Conservation (phyloP, 352 stramenopile species). For the Globisporangium uncinulatum region DNA sequence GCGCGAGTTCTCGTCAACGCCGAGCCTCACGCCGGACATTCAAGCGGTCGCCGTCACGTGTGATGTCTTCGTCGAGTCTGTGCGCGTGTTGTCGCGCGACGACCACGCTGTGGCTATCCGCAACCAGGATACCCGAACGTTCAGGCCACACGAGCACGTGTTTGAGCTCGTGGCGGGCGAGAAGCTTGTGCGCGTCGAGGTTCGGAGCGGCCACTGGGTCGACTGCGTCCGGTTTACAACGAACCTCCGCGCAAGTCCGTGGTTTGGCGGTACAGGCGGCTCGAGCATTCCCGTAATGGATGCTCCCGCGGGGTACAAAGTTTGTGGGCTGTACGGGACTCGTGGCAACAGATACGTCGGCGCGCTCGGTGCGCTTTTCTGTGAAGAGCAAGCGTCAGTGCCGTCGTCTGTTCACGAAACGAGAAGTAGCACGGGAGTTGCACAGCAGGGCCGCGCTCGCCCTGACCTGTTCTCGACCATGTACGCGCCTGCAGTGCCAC, state of each 20-base stretch:
- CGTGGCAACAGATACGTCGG: slow-evolving; percentile 30
- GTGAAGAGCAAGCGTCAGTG: neutral
- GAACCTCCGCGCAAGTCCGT: slow-evolving; percentile 33
- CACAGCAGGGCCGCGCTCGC: neutral
- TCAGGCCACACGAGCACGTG: slow-evolving; percentile 33
- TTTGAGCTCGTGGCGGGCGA: slow-evolving; percentile 39
- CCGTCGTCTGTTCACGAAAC: neutral
- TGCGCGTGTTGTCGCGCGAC: slow-evolving; percentile 25
- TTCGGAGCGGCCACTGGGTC: slow-evolving; percentile 45
- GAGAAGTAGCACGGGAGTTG: neutral
- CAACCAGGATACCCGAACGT: slow-evolving; percentile 12
- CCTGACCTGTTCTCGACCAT: slow-evolving; percentile 8
- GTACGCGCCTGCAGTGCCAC: neutral
- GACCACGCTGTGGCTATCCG: slow-evolving; percentile 10
- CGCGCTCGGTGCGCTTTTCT: slow-evolving; percentile 27
- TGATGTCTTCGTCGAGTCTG: slow-evolving; percentile 25
- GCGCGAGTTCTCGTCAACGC: slow-evolving; percentile 5
- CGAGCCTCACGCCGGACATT: slow-evolving; percentile 2
- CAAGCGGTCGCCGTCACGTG: slow-evolving; percentile 33
- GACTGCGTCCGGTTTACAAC: slow-evolving; percentile 46
- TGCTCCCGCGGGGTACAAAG: slow-evolving; percentile 19
- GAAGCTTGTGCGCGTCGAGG: slow-evolving; percentile 30
- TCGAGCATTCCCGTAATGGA: slow-evolving; percentile 17
- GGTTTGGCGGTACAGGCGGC: slow-evolving; percentile 41
- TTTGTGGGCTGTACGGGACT: slow-evolving; percentile 36